A percentile compares a stretch with the other conserved stretches of the same genome.
phyloP scores from a whole-genome alignment of 768 basidiomycete genomes.

The Phlebiopsis gigantea region DNA sequence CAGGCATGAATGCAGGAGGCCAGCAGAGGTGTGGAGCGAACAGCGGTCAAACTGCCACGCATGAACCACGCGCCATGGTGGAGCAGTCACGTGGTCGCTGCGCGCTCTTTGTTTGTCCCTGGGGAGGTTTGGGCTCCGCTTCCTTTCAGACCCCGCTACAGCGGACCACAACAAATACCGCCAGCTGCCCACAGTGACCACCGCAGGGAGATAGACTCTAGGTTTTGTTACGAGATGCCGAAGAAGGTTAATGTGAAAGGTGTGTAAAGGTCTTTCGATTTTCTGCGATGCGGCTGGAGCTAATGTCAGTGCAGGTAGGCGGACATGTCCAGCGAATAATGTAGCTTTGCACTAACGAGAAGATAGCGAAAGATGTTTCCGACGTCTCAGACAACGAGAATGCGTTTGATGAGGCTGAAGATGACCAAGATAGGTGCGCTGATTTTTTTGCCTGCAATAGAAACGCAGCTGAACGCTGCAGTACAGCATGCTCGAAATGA shows the following conservation, averaged over 20 bases:
- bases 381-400: not conserved
- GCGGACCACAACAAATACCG: not conserved
- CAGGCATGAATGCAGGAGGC: no score
- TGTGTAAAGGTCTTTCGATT: not conserved
- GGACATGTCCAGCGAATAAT: not conserved
- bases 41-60: no score
- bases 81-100: not conserved
- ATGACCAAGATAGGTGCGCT: not conserved
- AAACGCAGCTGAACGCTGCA: not conserved
- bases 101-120: not conserved
- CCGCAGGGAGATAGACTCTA: not conserved
- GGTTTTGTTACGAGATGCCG: not conserved
- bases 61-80: not conserved
- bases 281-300: not conserved
- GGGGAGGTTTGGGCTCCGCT: not conserved
- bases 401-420: not conserved
- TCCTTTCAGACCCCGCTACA: not conserved
- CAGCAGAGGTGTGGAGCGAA: no score
- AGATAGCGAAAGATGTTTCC: not conserved
- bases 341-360: not conserved
- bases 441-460: not conserved
- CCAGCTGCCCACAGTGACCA: not conserved
- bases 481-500: conserved; percentile 23
- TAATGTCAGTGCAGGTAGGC: not conserved
- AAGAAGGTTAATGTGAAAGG: not conserved